Base-by-base conservation (phyloP, 768 basidiomycete genomes). In the Serendipita sp. region DNA sequence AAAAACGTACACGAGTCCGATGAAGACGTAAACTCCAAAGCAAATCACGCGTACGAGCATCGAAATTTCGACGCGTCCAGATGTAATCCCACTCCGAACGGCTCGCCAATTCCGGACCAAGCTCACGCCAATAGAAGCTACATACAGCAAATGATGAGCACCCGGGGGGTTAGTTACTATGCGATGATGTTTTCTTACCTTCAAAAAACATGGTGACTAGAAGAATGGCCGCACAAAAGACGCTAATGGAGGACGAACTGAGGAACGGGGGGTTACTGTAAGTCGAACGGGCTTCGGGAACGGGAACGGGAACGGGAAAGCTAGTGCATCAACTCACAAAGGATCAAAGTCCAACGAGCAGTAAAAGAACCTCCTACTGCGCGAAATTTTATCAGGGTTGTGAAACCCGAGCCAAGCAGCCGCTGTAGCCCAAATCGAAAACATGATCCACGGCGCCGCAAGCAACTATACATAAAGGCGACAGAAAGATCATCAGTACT, bases 321-420 rank as follows among this genome's bases (percentile, higher is more conserved):
- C 8, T n/a, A 32, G n/a, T n/a, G n/a, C 7, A 38, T 30, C 3
- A 28, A 64, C 71, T 65, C 32, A 73, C 73, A 70, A 68, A 8
- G 67, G 51, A 15, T 65, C 35, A 58, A 65, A 68, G 30, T 72
- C 48, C 2, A 74, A 36, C 3, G 72, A 71, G 47, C 73, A 74
- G 64, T 74, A 73, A 64, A 74, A 74, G 63, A 67, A 71, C 3
- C 68, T 51, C 10, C 66, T 67, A 7, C 48, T 60, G 16, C 73
- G 69, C 47, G 63, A 68, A 3, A 73, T 71, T 54, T 54, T 36
- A 34, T 69, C 67, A 7, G 70, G 66, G 60, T 72, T 65, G n/a
- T 68, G 54, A 18, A 71, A 62, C 2, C 67, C 66, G 10, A 70
- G 28, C 71, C 23, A 60, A 3, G 56, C 56, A 16, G 56, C 23